Evolutionary conservation across 2,329 filamentous ascomycete species (phyloP), one percentile per base, ranked within the genome.

Genomic region (Teratosphaeria destructans): DNA sequence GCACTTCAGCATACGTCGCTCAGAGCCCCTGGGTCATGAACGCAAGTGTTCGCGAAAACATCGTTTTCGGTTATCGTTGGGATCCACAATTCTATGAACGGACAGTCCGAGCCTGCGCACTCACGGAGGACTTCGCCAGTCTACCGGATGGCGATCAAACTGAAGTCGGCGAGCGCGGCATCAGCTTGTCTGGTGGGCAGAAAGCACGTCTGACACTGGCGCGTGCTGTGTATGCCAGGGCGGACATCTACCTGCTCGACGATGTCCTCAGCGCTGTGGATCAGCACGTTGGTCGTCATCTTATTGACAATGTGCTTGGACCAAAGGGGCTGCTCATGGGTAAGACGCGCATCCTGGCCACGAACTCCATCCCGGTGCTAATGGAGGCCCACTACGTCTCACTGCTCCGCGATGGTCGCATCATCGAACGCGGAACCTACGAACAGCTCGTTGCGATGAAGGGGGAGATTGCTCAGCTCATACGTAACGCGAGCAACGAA

Each of bases 1-100:
- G 94, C 54, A 84, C 82, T 32, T 83, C 90, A 49, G 94, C 94
- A 1, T 99, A 97, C 72, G 94, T 95, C 60, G 89, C 91, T 16
- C 95, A 99, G 73, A 86, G 89, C 68, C 80, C 91, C 23, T 99
- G 95, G 94, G 89, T 99, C 57, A 93, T 97, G 86, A 99, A 99
- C 71, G 94, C 94, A 8, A 95, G 89, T 34, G 92, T 99, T 59
- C 90, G 91, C 68, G 94, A 99, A 71, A 99, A 99, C 71, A 96
- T 99, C 66, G 81, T 96, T 4, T 99, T 99, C 70, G 94, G 94
- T 1, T 91, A 99, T 75, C 86, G 90, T 54, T 96, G 89, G 79
- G 93, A 99, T 74, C 86, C 92, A 5, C 82, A 87, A 34, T 99
- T 99, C 74, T 99, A 99, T 75, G 90, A 97, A 59, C 86, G 89